A percentile compares a stretch with the other conserved stretches of the same genome.
phyloP scores from a whole-genome alignment of 192 early-diverging fungal genomes.

The Cladochytrium replicatum region DNA sequence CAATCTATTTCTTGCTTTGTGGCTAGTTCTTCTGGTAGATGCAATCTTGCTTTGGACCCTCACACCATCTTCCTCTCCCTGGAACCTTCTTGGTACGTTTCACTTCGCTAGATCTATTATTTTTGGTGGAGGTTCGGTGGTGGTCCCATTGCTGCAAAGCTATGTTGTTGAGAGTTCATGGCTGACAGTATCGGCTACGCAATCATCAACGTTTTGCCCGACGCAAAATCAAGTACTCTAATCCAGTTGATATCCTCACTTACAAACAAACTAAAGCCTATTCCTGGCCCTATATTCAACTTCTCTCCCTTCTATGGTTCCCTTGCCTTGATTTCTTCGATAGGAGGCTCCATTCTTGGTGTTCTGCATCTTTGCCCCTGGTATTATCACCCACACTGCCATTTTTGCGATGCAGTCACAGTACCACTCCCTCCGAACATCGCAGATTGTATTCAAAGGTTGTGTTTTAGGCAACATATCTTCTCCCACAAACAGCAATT shows the following conservation, averaged over 20 bases:
- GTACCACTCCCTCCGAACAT: slow-evolving; percentile 22
- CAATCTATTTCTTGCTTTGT: slow-evolving; percentile 28
- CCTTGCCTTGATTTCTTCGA: slow-evolving; percentile 29
- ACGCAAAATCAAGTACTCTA: not conserved
- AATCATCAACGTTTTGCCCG: slow-evolving; percentile 33
- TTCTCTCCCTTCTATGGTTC: slow-evolving; percentile 54
- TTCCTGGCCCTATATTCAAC: slow-evolving; percentile 58
- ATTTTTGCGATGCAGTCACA: slow-evolving; percentile 52
- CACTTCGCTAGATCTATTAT: slow-evolving; percentile 50
- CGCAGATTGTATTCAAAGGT: slow-evolving; percentile 48
- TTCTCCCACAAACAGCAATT: slow-evolving; percentile 38
- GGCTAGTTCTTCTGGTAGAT: slow-evolving; percentile 39
- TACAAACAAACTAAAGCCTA: no score
- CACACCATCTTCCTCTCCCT: slow-evolving; percentile 7
- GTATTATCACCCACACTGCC: slow-evolving; percentile 44
- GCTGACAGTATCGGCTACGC: slow-evolving; percentile 38
- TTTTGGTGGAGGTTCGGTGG: slow-evolving; percentile 45
- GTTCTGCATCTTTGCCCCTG: slow-evolving; percentile 58
- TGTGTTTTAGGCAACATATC: slow-evolving; percentile 49
- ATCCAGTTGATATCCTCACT: not conserved
- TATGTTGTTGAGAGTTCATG: slow-evolving; percentile 40
- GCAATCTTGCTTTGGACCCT: slow-evolving; percentile 24
- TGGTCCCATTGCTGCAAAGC: slow-evolving; percentile 25
- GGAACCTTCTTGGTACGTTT: slow-evolving; percentile 37
- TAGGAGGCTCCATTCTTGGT: slow-evolving; percentile 26